phyloP scores from a whole-genome alignment of 2,329 filamentous ascomycete genomes.

The Daldinia sp. region DNA sequence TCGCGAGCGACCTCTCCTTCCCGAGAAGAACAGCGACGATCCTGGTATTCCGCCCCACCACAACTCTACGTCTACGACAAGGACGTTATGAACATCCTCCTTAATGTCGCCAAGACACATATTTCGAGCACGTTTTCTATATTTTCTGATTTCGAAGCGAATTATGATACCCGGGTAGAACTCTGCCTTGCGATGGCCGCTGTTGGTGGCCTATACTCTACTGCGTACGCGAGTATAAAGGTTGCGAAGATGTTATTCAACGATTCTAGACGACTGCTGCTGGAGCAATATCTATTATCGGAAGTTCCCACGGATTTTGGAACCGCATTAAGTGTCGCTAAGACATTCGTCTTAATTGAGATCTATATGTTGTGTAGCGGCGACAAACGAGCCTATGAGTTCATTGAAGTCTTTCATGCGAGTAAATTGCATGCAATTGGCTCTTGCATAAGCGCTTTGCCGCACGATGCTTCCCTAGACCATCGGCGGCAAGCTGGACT shows the following conservation, averaged over 20 bases:
- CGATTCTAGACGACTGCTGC: not conserved
- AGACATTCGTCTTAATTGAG: not conserved
- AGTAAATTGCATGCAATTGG: not conserved
- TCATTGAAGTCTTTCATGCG: not conserved
- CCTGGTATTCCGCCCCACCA: not conserved
- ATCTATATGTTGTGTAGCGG: not conserved
- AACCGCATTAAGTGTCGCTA: not conserved
- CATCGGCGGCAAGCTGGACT: not conserved
- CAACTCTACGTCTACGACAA: not conserved
- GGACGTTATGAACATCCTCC: not conserved
- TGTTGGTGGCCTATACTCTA: not conserved
- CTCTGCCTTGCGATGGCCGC: not conserved
- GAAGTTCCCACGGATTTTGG: not conserved
- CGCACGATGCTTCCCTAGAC: not conserved
- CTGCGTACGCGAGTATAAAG: not conserved
- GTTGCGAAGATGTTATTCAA: not conserved
- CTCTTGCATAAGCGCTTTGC: not conserved
- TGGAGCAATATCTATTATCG: not conserved
- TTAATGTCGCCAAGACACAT: not conserved
- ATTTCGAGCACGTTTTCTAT: not conserved
- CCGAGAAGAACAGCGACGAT: not conserved
- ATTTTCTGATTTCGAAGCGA: not conserved
- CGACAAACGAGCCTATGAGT: not conserved
- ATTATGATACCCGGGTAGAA: not conserved
- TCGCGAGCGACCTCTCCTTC: not conserved